Conservation (phyloP, 179 eudicot species). For the Camellia oleifera region DNA sequence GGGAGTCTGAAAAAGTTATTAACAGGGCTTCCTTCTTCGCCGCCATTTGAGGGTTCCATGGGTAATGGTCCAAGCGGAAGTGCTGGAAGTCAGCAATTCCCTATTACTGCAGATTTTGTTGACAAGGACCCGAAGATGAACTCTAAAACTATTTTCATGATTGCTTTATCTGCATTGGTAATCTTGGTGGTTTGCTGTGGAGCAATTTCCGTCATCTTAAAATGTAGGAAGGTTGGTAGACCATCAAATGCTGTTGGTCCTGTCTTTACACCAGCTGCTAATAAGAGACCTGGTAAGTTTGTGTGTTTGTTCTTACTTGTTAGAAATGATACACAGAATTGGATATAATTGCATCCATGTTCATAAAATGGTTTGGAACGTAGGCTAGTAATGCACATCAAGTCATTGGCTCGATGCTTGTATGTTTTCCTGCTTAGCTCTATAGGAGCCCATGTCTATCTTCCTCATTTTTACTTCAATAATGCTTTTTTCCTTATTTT, state of each 20-base stretch:
- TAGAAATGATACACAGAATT: not conserved
- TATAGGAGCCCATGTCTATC: not conserved
- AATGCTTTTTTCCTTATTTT: not conserved
- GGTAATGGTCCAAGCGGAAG: conserved; percentile 72
- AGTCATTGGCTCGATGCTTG: not conserved
- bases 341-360: not conserved
- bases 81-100: conserved; percentile 51
- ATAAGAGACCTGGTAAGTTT: conserved; percentile 69
- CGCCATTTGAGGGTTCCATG: conserved; percentile 38
- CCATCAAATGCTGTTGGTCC: conserved; percentile 68
- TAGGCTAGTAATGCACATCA: not conserved
- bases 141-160: conserved; percentile 57
- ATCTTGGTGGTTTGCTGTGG: conserved; percentile 62
- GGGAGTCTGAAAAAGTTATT: conserved; percentile 18
- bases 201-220: conserved; percentile 55
- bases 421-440: not conserved
- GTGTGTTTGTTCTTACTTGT: not conserved
- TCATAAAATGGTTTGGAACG: not conserved
- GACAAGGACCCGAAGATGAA: conserved; percentile 57
- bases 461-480: not conserved
- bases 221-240: conserved; percentile 65
- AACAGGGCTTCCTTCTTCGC: conserved; percentile 76
- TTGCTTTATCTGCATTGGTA: conserved; percentile 74
- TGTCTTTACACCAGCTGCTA: conserved; percentile 57
- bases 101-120: conserved; percentile 68